Base-by-base conservation (phyloP, 2,329 filamentous ascomycete genomes). In the Xylaria sp. region DNA sequence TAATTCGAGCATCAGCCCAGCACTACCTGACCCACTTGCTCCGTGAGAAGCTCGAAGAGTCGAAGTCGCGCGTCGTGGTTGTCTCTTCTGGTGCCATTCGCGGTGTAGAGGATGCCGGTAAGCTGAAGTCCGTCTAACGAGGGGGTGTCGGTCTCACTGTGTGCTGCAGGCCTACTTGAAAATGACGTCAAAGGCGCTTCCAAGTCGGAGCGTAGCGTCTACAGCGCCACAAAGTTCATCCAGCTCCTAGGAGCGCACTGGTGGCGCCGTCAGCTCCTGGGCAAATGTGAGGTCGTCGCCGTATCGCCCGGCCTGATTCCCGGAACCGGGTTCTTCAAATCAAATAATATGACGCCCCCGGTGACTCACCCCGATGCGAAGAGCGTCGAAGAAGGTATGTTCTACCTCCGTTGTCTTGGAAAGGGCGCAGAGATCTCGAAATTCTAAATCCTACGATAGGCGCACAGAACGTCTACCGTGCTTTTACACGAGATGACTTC, bases 231-330 rank as follows among this genome's bases (percentile, higher is more conserved):
- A 55, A 83, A 83, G 59, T 82, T 83, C 52, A 69, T 74, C 1
- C 78, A 79, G 56, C 72, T 83, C 0, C 74, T 83, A 1, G 71
- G 72, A 6, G 78, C 80, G 1, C 79, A 83, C 44, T 83, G 79
- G 79, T 83, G 80, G 81, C 78, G 78, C 1, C 78, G 80, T 2
- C 70, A 81, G 58, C 73, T 83, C n/a, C 50, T 60, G 0, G 75
- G 68, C 20, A 66, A 71, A 21, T 78, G 74, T 62, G 61, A 68
- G 4, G 76, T 83, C 18, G 73, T 83, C 4, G 80, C 80, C 9
- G 79, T 81, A 5, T 83, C 80, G 7, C 80, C 81, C 0, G 81
- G 81, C 1, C 61, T 83, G 2, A 75, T 83, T 37, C 79, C 79
- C 1, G 60, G 61, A n/a, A 82, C 80, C 0, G 74, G 74, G 0